phyloP scores from a whole-genome alignment of 1,284 basidiomycete species.

The Sporisorium graminicola region DNA sequence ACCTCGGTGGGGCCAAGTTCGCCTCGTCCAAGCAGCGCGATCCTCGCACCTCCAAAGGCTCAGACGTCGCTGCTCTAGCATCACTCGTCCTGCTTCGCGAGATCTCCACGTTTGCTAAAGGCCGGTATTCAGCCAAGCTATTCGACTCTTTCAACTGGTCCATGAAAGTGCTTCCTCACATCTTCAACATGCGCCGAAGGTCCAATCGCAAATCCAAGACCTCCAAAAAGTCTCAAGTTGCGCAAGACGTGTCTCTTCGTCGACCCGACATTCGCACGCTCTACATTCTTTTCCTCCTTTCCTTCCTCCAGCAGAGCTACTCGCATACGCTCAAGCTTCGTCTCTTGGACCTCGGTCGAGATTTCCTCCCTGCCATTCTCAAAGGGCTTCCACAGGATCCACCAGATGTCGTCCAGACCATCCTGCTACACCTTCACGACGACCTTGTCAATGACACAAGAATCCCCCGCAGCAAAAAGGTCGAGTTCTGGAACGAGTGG shows the following conservation, averaged over 20 bases:
- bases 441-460: constrained; percentile 58
- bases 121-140: constrained; percentile 46
- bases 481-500: constrained; percentile 62
- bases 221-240: constrained; percentile 32
- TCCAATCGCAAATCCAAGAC: constrained; percentile 26
- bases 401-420: constrained; percentile 54
- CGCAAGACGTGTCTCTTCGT: constrained; percentile 47
- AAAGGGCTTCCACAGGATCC: constrained; percentile 58
- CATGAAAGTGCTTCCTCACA: constrained; percentile 48
- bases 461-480: constrained; percentile 57
- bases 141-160: constrained; percentile 66
- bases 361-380: constrained; percentile 52
- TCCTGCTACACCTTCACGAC: constrained; percentile 62
- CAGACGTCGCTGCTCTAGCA: constrained; percentile 48
- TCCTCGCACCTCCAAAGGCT: constrained; percentile 22
- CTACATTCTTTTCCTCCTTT: constrained; percentile 62
- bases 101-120: constrained; percentile 55
- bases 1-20: constrained; percentile 30
- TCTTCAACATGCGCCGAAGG: constrained; percentile 57
- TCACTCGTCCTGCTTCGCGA: constrained; percentile 56
- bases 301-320: constrained; percentile 59
- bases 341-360: constrained; percentile 52
- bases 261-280: constrained; percentile 63
- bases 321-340: constrained; percentile 43
- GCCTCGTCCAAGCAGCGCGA: constrained; percentile 30